Base-by-base conservation (phyloP, 2,329 filamentous ascomycete species). In the Trichoderma atroviride region DNA sequence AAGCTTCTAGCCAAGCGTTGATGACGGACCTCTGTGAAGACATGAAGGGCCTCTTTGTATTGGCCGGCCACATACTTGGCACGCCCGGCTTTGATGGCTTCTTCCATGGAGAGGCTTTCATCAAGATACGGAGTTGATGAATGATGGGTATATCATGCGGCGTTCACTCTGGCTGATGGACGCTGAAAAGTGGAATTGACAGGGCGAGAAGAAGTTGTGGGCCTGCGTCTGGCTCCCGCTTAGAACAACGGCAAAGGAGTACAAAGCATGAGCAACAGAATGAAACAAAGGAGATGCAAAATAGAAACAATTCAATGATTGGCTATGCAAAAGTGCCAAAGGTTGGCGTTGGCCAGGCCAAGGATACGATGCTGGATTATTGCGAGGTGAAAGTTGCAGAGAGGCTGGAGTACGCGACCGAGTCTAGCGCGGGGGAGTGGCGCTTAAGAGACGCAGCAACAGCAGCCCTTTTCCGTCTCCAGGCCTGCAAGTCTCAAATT, bases 41-140 rank as follows among this genome's bases (percentile, higher is more conserved):
- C 74, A 70, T 77, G 77, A 13, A 82, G 74, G 2, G 80, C 80
- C 22, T 73, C 72, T 62, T 76, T 79, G 72, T 78, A 81, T 37
- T 75, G 76, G 66, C 78, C 76, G 10, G 72, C 74, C 3, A 71
- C 74, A 70, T 81, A 82, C 56, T 75, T 73, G 31, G 73, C 74
- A 33, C 79, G 78, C 19, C 79, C 79, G 68, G 78, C 75, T 24
- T 74, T 70, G 55, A 81, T 78, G 27, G 75, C 74, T 22, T 74
- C 73, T 69, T 80, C 77, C 40, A 76, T 71, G 10, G 73, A 59
- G 71, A 65, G 52, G 47, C 4, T 16, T 22, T 43, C 47, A 29
- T 65, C 56, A 31, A 60, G 16, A 53, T 59, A 55, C 35, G 69
- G 65, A 33, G 22, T 59, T 40, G 53, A 29, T 55, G 33, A 22